These are phyloP conservation scores for Rhodotorula toruloides DNA, from an alignment of 768 basidiomycete species.

Conservation along the genomic window DNA sequence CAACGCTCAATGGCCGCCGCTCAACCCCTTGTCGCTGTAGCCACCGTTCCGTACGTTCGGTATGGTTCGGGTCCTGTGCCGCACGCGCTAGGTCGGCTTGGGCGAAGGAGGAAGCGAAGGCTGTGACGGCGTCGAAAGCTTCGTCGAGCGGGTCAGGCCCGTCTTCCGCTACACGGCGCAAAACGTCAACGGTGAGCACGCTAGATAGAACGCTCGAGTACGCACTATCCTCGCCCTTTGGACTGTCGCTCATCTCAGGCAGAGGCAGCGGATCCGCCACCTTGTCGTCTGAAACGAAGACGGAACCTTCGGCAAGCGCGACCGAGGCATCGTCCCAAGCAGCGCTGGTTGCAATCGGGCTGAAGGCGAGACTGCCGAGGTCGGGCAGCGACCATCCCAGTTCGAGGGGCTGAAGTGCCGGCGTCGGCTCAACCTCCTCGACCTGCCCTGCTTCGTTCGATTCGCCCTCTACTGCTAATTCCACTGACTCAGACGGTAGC, in stretches of 20 bases:
- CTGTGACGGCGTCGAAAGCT: constrained; percentile 12
- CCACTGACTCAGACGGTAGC: not conserved
- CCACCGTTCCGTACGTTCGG: constrained; percentile 24
- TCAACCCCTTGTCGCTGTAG: constrained; percentile 1
- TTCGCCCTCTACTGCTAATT: no score
- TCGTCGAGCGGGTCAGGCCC: not conserved
- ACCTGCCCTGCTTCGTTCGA: not conserved
- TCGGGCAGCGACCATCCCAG: constrained; percentile 3
- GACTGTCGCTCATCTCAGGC: not conserved
- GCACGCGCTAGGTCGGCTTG: constrained; percentile 8
- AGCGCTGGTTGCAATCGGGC: no score
- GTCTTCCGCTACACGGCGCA: not conserved
- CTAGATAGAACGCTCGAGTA: not conserved
- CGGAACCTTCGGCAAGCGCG: not conserved
- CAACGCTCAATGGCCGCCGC: no score
- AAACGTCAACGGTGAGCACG: not conserved
- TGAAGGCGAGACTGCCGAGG: not conserved
- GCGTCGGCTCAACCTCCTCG: not conserved
- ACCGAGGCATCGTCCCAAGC: no score
- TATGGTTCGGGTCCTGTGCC: constrained; percentile 15
- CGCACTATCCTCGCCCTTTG: not conserved
- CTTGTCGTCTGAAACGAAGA: no score
- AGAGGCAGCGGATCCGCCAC: not conserved
- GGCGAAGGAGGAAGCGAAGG: constrained; percentile 18
- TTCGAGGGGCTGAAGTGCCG: constrained; percentile 4